Evolutionary conservation across 495 filamentous ascomycete genomes (phyloP), one percentile per base, ranked within the genome.

Genomic region (Tetracladium marchalianum): DNA sequence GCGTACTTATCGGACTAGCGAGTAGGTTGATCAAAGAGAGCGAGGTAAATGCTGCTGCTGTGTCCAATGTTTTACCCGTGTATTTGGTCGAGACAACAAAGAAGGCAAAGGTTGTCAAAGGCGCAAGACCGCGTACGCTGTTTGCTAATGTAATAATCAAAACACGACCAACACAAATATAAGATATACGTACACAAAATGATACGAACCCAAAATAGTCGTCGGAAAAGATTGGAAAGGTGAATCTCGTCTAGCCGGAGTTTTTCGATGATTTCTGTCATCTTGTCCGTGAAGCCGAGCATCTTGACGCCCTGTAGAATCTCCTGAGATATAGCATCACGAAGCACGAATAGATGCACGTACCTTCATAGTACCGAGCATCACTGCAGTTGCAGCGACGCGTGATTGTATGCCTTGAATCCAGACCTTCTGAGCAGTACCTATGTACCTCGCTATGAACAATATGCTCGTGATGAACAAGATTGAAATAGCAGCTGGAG

Each of bases 381-480:
- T 62, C 2, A 51, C 47, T 9, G 62, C 51, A 12, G 65, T 64
- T 38, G 62, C 41, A 35, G 41, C 46, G 5, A 72, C 39, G 4
- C 69, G 45, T n/a, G 52, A 53, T 43, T 72, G 52, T 9, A 75
- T 62, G 1, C 55, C 50, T 32, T 68, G 61, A 13, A 69, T 55
- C 68, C 71, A 72, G 1, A 34, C 42, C 46, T 66, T 69, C 43
- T 77, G 72, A 13, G 52, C 46, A 22, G 32, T 49, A 2, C 51
- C 53, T 35, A 80, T 53, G 58, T 57, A 9, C 62, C 68, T 53
- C 75, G 76, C 18, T 68, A 62, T 32, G 63, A 58, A 43, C 69
- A 62, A 34, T 68, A 66, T 51, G 67, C 66, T n/a, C 62, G 65
- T 66, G 50, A 24, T 79, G 52, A 4, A 71, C 66, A 12, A 77